Conservation (phyloP, 331 rosid species). For the Malus hybrid region DNA sequence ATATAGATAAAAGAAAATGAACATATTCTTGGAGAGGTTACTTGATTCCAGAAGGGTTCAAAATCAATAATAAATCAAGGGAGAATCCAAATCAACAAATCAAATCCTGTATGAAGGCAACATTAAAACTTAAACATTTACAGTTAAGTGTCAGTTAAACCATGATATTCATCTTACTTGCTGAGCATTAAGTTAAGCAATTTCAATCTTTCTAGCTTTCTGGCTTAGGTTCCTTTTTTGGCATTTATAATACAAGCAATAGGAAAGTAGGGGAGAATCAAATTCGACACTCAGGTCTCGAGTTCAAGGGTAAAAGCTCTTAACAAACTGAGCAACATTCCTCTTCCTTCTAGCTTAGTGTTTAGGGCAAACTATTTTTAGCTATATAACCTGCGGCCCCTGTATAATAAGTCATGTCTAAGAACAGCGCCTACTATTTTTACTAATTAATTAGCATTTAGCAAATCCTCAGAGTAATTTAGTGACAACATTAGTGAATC, state of each 20-base stretch:
- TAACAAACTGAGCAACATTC: too few relatives aligned
- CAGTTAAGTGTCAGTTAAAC: too few relatives aligned
- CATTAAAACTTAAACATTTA: too few relatives aligned
- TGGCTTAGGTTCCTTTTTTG: too few relatives aligned
- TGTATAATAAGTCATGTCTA: background rate
- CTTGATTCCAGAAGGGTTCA: background rate
- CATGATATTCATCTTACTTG: too few relatives aligned
- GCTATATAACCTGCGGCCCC: background rate
- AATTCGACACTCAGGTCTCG: background rate
- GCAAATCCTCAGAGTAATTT: background rate
- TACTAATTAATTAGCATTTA: background rate
- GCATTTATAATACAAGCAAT: too few relatives aligned
- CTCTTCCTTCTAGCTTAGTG: background rate
- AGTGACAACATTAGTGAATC: background rate
- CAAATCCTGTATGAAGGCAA: background rate
- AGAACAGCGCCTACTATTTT: background rate
- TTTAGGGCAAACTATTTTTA: background rate
- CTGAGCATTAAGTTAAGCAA: too few relatives aligned
- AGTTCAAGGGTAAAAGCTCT: background rate
- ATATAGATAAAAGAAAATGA: background rate
- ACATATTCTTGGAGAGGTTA: background rate
- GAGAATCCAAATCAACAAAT: background rate
- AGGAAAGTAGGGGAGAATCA: too few relatives aligned
- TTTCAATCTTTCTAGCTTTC: too few relatives aligned
- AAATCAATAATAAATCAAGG: background rate